A percentile compares a stretch with the other conserved stretches of the same genome.
phyloP scores from a whole-genome alignment of 2,329 filamentous ascomycete species.

The Diaporthe caulivora region DNA sequence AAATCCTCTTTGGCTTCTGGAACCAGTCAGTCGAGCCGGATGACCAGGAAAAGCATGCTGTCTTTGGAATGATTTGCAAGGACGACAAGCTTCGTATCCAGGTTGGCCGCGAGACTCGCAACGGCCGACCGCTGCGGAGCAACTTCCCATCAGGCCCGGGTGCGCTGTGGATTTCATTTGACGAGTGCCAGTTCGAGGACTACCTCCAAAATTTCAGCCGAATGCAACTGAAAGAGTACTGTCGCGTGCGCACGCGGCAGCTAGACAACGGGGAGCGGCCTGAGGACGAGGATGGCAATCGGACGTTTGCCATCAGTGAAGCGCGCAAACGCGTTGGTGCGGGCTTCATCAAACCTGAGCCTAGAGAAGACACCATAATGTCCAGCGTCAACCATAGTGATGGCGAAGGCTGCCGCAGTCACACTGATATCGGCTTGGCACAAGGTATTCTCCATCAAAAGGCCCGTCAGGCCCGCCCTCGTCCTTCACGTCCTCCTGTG shows the following conservation, averaged over 20 bases:
- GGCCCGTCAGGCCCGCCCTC: constrained; percentile 59
- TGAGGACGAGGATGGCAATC: constrained; percentile 63
- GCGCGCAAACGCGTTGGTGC: constrained; percentile 58
- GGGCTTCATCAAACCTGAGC: constrained; percentile 44
- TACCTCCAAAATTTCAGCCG: constrained; percentile 65
- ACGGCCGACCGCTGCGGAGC: constrained; percentile 68
- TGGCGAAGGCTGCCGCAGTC: constrained; percentile 27
- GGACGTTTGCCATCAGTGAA: constrained; percentile 63
- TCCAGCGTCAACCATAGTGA: constrained; percentile 37
- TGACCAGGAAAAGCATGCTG: constrained; percentile 68
- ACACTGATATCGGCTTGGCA: constrained; percentile 22
- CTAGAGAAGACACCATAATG: constrained; percentile 37
- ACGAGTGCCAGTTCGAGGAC: constrained; percentile 70
- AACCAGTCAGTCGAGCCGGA: constrained; percentile 62
- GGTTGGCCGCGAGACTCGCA: constrained; percentile 69
- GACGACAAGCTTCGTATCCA: constrained; percentile 77
- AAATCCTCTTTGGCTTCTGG: constrained; percentile 72
- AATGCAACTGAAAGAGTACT: constrained; percentile 73
- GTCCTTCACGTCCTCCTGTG: constrained; percentile 43
- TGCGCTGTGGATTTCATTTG: constrained; percentile 72
- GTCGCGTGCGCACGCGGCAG: constrained; percentile 71
- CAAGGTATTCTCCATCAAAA: constrained; percentile 49
- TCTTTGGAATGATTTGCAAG: constrained; percentile 72
- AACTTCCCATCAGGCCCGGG: constrained; percentile 73
- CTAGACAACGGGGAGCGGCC: constrained; percentile 67